phyloP scores from a whole-genome alignment of 2,329 filamentous ascomycete genomes.

The Coniochaeta ligniaria region DNA sequence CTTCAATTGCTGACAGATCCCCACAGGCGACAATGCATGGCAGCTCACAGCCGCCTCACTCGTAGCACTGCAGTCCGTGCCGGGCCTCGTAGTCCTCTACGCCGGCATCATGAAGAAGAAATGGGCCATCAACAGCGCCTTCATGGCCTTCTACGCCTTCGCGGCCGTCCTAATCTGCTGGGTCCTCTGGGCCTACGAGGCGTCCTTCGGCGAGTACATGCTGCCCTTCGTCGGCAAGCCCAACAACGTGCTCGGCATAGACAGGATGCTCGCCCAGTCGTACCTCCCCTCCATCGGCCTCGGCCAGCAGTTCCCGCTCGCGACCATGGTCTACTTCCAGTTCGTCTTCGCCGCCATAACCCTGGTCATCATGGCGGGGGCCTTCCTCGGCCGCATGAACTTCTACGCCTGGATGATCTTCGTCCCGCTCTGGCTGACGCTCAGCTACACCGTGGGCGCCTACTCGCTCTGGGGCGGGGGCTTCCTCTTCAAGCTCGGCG shows the following conservation, averaged over 20 bases:
- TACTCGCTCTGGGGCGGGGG: slow-evolving; percentile 16
- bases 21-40: slow-evolving; percentile 42
- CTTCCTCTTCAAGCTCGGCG: slow-evolving; percentile 30
- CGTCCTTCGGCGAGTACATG: slow-evolving; percentile 41
- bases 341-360: slow-evolving; percentile 46
- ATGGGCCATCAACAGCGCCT: slow-evolving; percentile 40
- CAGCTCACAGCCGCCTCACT: slow-evolving; percentile 42
- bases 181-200: slow-evolving; percentile 41
- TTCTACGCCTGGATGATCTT: slow-evolving; percentile 45
- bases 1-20: neutral
- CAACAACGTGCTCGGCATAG: slow-evolving; percentile 35
- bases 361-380: slow-evolving; percentile 36
- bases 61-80: slow-evolving; percentile 40
- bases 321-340: slow-evolving; percentile 46
- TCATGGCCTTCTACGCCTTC: slow-evolving; percentile 45
- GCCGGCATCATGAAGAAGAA: slow-evolving; percentile 40
- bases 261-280: slow-evolving; percentile 33
- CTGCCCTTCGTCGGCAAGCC: slow-evolving; percentile 39
- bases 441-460: slow-evolving; percentile 14
- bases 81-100: slow-evolving; percentile 40
- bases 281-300: slow-evolving; percentile 31
- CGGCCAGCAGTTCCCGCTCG: slow-evolving; percentile 32
- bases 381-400: slow-evolving; percentile 40
- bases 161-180: slow-evolving; percentile 38
- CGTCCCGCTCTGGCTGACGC: slow-evolving; percentile 41